These are phyloP conservation scores for Colletotrichum zoysiae DNA, from an alignment of 2,329 filamentous ascomycete species.

Conservation along the genomic window DNA sequence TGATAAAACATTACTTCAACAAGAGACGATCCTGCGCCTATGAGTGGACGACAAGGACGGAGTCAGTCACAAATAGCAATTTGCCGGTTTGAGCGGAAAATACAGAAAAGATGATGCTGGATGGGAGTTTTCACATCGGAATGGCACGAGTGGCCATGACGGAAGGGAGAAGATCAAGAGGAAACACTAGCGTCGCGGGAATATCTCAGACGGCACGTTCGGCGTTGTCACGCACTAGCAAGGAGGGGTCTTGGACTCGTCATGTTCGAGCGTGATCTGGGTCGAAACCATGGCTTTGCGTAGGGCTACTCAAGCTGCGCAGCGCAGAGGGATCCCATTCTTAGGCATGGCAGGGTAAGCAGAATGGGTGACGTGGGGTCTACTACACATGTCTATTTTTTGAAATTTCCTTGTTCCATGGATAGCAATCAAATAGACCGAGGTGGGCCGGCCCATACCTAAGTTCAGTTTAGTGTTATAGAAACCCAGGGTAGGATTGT, in stretches of 20 bases:
- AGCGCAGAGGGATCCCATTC: not conserved
- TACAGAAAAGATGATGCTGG: not conserved
- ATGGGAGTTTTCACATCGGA: constrained; percentile 1
- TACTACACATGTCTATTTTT: not conserved
- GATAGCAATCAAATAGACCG: not conserved
- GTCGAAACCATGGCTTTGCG: not conserved
- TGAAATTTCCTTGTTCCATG: not conserved
- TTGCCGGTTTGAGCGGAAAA: not conserved
- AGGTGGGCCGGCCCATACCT: not conserved
- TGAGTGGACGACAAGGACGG: not conserved
- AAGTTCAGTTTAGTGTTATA: not conserved
- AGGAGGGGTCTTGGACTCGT: not conserved
- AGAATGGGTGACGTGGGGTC: constrained; percentile 4
- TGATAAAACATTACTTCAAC: constrained; percentile 37
- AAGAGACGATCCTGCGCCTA: not conserved
- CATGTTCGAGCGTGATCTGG: constrained; percentile 11
- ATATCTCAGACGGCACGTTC: constrained; percentile 11
- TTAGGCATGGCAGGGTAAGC: not conserved
- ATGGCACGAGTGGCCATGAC: constrained; percentile 20
- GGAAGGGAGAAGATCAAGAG: constrained; percentile 30
- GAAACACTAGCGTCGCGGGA: constrained; percentile 26
- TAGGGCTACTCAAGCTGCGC: not conserved
- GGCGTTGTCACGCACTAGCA: constrained; percentile 13
- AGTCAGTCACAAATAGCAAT: not conserved
- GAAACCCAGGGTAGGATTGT: not conserved